Base-by-base conservation (phyloP, 345 rosid genomes). In the Raphanus sativus region DNA sequence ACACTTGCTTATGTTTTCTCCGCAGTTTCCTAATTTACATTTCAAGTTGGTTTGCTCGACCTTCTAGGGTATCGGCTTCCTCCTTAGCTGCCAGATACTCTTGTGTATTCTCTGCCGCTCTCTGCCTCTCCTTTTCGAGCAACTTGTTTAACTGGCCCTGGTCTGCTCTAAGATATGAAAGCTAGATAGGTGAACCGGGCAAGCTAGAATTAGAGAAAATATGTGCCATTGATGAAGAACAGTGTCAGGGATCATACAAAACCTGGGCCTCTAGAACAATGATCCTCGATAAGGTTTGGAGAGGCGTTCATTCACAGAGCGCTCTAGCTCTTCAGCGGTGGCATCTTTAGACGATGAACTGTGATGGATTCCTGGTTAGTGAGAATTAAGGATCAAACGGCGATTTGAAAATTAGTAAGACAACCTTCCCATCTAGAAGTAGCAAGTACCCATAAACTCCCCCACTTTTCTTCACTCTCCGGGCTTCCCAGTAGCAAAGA, bases 231-330 rank as follows among this genome's bases (percentile, higher is more conserved):
- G 62, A 75, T 50, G 72, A 24, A 82, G 12, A 28, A 40, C 4
- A 38, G 40, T 58, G 54, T 70, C 21, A 65, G 29, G 77, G 70
- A 69, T 77, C 61, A 71, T 25, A 63, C 54, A 16, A 63, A 73
- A 91, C 97, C 94, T 92, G 96, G 70, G 97, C 96, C 86, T 96
- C 98, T 80, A 93, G 96, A 83, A 96, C 99, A 89, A 90, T 93
- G 71, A 90, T 86, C 77, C 97, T 84, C 3, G 98, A 93, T 76
- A 91, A 87, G 30, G 98, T 93, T 80, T 96, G 99, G 98, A 91
- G 78, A 96, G 77, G 75, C 96, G 98, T 73, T 96, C 96, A 82
- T 87, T 91, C 50, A 90, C 83, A 83, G 96, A 90, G 69, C 90
- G 86, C 82, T 88, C 98, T 86, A 87, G 88, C 83, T 96, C 98